Evolutionary conservation across 495 filamentous ascomycete genomes (phyloP), one percentile per base, ranked within the genome.

Genomic region (Aspergillus affinis): DNA sequence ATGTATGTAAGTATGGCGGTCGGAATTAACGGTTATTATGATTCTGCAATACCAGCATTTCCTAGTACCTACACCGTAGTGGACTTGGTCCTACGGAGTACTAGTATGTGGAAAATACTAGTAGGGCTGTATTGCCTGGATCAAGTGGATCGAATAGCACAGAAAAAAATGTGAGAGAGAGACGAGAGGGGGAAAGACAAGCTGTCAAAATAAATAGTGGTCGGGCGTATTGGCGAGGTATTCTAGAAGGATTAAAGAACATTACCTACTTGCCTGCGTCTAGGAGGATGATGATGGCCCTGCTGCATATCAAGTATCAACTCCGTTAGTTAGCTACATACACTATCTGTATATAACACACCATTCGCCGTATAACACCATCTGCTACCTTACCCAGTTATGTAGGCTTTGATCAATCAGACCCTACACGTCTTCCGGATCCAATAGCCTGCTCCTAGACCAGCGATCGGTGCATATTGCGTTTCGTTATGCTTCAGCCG

Each of bases 241-340:
- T 58, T 58, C 55, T 58, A 36, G 55, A 58, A 58, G 29, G 29
- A 20, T 30, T 51, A 23, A 50, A 32, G 55, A 58, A 58, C 46
- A 29, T 49, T 49, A 10, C 19, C 17, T 49, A 10, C 36, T 12
- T 19, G 47, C 18, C 21, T 26, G 21, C 18, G 21, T 49, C 18
- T 20, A 26, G 1, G 8, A 49, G 18, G 21, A 26, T 9, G 18
- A 32, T 48, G 36, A 48, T n/a, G 29, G 19, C 23, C 17, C 21
- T 45, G 54, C 18, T 18, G 45, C 45, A 48, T 56, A 48, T 56
- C 45, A 17, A 44, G 2, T 7, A 48, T 48, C 30, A 12, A 32
- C 30, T 3, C 30, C 6, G 6, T 32, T 8, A 32, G 1, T 12
- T 8, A 32, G 10, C 30, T 32, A 32, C 30, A 32, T 32, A 32